phyloP scores from a whole-genome alignment of 1,284 basidiomycete species.

The Chalciporus sp. region DNA sequence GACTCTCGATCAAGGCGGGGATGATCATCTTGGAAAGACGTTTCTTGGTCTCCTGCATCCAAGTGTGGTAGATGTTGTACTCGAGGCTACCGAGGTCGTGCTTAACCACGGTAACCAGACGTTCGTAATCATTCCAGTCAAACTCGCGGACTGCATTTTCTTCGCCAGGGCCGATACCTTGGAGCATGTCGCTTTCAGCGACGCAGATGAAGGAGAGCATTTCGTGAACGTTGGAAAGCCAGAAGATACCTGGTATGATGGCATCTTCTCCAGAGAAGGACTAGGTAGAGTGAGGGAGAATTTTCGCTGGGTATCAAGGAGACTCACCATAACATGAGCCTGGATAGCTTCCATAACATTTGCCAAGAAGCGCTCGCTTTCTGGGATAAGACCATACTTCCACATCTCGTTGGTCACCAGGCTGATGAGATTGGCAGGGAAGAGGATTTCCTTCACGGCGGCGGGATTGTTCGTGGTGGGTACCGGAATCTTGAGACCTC shows the following conservation, averaged over 20 bases:
- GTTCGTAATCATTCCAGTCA: slow-evolving; percentile 97
- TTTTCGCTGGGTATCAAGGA: slow-evolving; percentile 1
- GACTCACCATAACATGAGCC: slow-evolving; percentile 94
- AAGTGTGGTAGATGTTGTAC: slow-evolving; percentile 99
- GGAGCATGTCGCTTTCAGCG: slow-evolving; percentile 97
- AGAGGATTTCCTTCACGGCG: slow-evolving; percentile 95
- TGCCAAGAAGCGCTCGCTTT: slow-evolving; percentile 97
- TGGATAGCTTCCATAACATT: slow-evolving; percentile 99
- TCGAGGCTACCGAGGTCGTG: slow-evolving; percentile 98
- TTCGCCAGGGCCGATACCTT: slow-evolving; percentile 96
- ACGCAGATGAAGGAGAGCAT: slow-evolving; percentile 99
- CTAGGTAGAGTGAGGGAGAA: slow-evolving; percentile 40
- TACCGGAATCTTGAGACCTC: slow-evolving; percentile 91
- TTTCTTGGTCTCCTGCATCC: slow-evolving; percentile 99
- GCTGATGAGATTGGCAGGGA: slow-evolving; percentile 99
- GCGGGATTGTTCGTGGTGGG: slow-evolving; percentile 92
- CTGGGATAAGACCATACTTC: slow-evolving; percentile 97
- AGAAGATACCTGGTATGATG: slow-evolving; percentile 96
- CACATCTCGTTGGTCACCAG: slow-evolving; percentile 99
- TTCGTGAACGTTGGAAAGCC: slow-evolving; percentile 99
- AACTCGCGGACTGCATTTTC: slow-evolving; percentile 90
- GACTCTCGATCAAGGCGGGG: slow-evolving; percentile 96
- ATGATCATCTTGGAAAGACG: slow-evolving; percentile 98
- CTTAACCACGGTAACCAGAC: slow-evolving; percentile 95
- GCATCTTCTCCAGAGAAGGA: slow-evolving; percentile 94